These are phyloP conservation scores for Talaromyces thailandensis DNA, from an alignment of 495 filamentous ascomycete species.

Conservation along the genomic window DNA sequence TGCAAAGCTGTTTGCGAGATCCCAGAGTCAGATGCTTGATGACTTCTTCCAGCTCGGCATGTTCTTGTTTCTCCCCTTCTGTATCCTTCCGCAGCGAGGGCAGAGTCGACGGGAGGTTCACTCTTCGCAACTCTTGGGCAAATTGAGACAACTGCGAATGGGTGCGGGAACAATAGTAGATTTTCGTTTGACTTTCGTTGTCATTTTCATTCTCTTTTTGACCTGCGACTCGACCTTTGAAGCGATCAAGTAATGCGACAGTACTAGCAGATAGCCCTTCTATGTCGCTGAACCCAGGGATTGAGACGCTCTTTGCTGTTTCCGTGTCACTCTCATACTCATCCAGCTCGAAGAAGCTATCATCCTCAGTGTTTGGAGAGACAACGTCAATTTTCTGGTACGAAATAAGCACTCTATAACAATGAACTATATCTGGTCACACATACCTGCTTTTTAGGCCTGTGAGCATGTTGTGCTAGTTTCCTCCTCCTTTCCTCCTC, in stretches of 20 bases:
- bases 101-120: slow-evolving; percentile 59
- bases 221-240: slow-evolving; percentile 24
- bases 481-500: slow-evolving; percentile 57
- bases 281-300: slow-evolving; percentile 12
- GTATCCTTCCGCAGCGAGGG: slow-evolving; percentile 20
- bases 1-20: slow-evolving; percentile 87
- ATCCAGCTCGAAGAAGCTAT: slow-evolving; percentile 66
- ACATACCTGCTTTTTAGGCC: slow-evolving; percentile 43
- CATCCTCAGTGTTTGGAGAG: slow-evolving; percentile 27
- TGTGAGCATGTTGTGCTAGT: slow-evolving; percentile 33
- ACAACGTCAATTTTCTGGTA: slow-evolving; percentile 1
- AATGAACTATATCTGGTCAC: neutral
- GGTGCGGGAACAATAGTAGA: slow-evolving; percentile 91
- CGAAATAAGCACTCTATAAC: neutral
- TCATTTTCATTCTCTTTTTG: slow-evolving; percentile 44
- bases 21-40: slow-evolving; percentile 84
- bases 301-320: slow-evolving; percentile 20
- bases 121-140: slow-evolving; percentile 78
- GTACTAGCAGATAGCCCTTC: slow-evolving; percentile 35
- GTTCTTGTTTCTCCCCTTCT: slow-evolving; percentile 14
- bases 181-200: slow-evolving; percentile 55
- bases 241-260: slow-evolving; percentile 29
- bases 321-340: slow-evolving; percentile 67
- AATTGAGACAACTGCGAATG: slow-evolving; percentile 95
- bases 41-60: slow-evolving; percentile 41